Evolutionary conservation across 2,329 filamentous ascomycete genomes (phyloP).

Genomic region (Didymella pinodella): DNA sequence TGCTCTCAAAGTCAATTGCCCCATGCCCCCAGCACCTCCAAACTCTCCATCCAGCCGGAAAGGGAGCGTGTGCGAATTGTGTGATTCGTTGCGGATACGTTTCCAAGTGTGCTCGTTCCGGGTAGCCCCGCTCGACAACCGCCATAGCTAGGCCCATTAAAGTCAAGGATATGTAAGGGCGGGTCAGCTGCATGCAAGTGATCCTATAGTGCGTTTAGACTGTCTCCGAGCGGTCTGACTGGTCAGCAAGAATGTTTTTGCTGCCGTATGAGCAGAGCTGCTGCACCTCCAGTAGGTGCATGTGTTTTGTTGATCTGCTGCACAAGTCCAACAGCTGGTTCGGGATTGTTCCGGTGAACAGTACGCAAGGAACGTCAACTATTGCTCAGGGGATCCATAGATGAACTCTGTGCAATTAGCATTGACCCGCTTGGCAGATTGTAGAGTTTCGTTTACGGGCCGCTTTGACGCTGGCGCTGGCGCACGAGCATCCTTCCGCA

Average conservation of each 20-base stretch:
- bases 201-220: slow-evolving; percentile 27
- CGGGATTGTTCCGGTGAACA: not conserved
- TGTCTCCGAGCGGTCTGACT: slow-evolving; percentile 19
- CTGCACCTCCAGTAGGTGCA: not conserved
- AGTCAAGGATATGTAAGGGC: slow-evolving; percentile 21
- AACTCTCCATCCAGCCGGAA: slow-evolving; percentile 14
- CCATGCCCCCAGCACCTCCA: not conserved
- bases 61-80: slow-evolving; percentile 2
- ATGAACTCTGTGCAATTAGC: slow-evolving; percentile 3
- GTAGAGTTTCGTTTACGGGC: slow-evolving; percentile 14
- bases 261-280: slow-evolving; percentile 5
- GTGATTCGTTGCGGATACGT: slow-evolving; percentile 22
- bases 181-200: slow-evolving; percentile 31
- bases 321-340: not conserved
- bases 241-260: slow-evolving; percentile 8
- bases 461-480: slow-evolving; percentile 19
- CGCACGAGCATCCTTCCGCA: slow-evolving; percentile 23
- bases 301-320: not conserved
- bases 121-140: slow-evolving; percentile 36
- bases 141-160: slow-evolving; percentile 20
- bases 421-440: slow-evolving; percentile 8
- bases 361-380: not conserved
- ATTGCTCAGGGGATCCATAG: slow-evolving; percentile 9
- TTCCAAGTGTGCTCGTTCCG: slow-evolving; percentile 24
- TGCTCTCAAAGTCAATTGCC: not conserved